Evolutionary conservation across 306 rosid genomes (phyloP), one percentile per base, ranked within the genome.

Genomic region (Cicer yamashitae): DNA sequence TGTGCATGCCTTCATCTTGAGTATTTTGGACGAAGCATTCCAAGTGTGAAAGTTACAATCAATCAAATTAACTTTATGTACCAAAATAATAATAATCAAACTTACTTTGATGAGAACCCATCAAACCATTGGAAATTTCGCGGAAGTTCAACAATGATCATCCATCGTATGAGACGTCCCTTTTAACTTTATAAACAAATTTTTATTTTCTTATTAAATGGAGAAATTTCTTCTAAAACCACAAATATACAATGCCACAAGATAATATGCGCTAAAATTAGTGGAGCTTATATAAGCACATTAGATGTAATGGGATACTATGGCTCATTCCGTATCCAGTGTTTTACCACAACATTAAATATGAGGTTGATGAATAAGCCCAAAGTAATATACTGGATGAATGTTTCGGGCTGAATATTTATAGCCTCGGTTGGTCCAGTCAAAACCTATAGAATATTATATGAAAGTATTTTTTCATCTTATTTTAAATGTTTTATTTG

Each of bases 51-150:
- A 71, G 66, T 82, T 64, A 64, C 51, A 50, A 67, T 47, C 79
- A 44, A 30, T 30, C 34, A 30, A 30, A 30, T 30, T 30, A 3
- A 30, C 34, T 30, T 3, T 3, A 30, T 30, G 34, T 30, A 30
- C 34, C 34, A 30, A 30, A 30, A 30, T 30, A 30, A 30, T 30
- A 30, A 52, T 40, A 6, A 8, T 34, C 6, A 4, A 60, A 59
- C 34, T 0, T 25, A 13, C 6, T 7, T 54, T 65, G 30, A 57
- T 53, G 48, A 71, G 6, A 25, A 11, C 10, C 8, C 18, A 40
- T 51, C 11, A 8, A 46, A 43, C 57, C 77, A 78, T 74, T 53
- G 86, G 75, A 74, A 83, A 74, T 41, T 78, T 79, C 81, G 83
- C 40, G 53, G 8, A 38, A 40, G 43, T 46, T 45, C 2, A 78